Percentiles rank a stretch among this genome's conserved stretches.
These are phyloP conservation scores for Trichoderma oligosporum DNA, from an alignment of 2,329 filamentous ascomycete genomes.

Conservation along the genomic window DNA sequence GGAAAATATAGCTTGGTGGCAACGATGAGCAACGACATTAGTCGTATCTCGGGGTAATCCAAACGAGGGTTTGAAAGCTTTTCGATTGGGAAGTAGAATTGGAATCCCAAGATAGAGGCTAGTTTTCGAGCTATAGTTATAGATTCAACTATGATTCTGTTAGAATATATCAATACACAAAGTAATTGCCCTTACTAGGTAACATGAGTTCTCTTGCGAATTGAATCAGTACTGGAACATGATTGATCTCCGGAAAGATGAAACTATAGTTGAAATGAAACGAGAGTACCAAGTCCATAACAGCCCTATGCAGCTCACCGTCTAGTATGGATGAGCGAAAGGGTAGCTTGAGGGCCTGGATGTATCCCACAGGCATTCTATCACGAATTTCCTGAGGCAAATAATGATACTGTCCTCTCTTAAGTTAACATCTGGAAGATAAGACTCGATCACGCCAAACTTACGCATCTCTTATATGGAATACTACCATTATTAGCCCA, in stretches of 20 bases:
- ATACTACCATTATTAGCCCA: slow-evolving; percentile 68
- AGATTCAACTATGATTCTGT: slow-evolving; percentile 51
- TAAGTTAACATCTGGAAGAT: slow-evolving; percentile 2
- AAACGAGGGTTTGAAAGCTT: slow-evolving; percentile 45
- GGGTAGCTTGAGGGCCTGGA: slow-evolving; percentile 54
- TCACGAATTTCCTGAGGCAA: slow-evolving; percentile 63
- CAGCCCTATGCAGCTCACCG: slow-evolving; percentile 60
- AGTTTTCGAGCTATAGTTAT: slow-evolving; percentile 41
- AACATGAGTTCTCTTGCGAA: slow-evolving; percentile 69
- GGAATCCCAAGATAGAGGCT: slow-evolving; percentile 48
- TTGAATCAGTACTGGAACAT: slow-evolving; percentile 62
- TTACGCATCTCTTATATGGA: slow-evolving; percentile 65
- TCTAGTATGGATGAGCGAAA: slow-evolving; percentile 40
- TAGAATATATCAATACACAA: slow-evolving; percentile 23
- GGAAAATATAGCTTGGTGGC: slow-evolving; percentile 78
- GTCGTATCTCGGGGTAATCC: slow-evolving; percentile 68
- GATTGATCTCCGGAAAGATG: slow-evolving; percentile 68
- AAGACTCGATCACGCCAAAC: slow-evolving; percentile 25
- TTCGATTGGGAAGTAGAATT: slow-evolving; percentile 48
- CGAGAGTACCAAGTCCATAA: slow-evolving; percentile 59
- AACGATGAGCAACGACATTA: slow-evolving; percentile 68
- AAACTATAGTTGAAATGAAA: slow-evolving; percentile 68
- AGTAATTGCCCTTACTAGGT: slow-evolving; percentile 53
- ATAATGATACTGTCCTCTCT: slow-evolving; percentile 46
- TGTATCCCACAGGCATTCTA: slow-evolving; percentile 60